Evolutionary conservation across 805 yeast genomes (phyloP).

Genomic region (Blastobotrys chiropterorum): DNA sequence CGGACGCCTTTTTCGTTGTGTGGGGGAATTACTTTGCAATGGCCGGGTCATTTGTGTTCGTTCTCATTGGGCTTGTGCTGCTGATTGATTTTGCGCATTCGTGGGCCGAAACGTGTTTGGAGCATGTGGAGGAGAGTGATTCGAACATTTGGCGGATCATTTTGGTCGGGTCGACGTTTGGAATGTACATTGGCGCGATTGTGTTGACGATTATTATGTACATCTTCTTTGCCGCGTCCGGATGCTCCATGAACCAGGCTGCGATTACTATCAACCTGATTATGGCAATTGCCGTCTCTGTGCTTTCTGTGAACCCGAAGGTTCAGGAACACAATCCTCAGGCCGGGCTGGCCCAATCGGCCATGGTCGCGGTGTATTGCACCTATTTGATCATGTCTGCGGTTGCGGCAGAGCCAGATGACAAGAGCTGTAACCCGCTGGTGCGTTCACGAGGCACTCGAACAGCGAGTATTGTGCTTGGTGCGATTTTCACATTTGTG

Average conservation of each 20-base stretch:
- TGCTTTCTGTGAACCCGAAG: slow-evolving; percentile 67
- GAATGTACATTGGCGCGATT: slow-evolving; percentile 73
- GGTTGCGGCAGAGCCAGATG: slow-evolving; percentile 95
- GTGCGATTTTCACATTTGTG: slow-evolving; percentile 87
- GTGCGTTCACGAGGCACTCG: slow-evolving; percentile 86
- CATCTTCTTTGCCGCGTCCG: slow-evolving; percentile 69
- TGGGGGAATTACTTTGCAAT: slow-evolving; percentile 92
- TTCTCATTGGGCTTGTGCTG: slow-evolving; percentile 82
- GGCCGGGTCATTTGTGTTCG: slow-evolving; percentile 73
- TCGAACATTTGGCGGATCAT: slow-evolving; percentile 66
- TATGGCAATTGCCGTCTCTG: slow-evolving; percentile 57
- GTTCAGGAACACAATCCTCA: slow-evolving; percentile 91
- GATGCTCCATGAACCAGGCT: slow-evolving; percentile 84
- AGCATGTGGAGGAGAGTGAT: slow-evolving; percentile 77
- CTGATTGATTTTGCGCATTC: slow-evolving; percentile 96
- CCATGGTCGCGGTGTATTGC: slow-evolving; percentile 92
- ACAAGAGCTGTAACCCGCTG: slow-evolving; percentile 83
- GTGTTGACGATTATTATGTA: slow-evolving; percentile 75
- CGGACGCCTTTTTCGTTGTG: slow-evolving; percentile 77
- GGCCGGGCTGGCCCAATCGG: slow-evolving; percentile 93
- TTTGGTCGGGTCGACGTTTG: slow-evolving; percentile 77
- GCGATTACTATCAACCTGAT: slow-evolving; percentile 75
- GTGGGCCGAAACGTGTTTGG: slow-evolving; percentile 95
- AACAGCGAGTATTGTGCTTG: slow-evolving; percentile 77
- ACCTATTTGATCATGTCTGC: slow-evolving; percentile 88